Evolutionary conservation across 352 stramenopile species (phyloP), one percentile per base, ranked within the genome.

Genomic region (Globisporangium recalcitrans): DNA sequence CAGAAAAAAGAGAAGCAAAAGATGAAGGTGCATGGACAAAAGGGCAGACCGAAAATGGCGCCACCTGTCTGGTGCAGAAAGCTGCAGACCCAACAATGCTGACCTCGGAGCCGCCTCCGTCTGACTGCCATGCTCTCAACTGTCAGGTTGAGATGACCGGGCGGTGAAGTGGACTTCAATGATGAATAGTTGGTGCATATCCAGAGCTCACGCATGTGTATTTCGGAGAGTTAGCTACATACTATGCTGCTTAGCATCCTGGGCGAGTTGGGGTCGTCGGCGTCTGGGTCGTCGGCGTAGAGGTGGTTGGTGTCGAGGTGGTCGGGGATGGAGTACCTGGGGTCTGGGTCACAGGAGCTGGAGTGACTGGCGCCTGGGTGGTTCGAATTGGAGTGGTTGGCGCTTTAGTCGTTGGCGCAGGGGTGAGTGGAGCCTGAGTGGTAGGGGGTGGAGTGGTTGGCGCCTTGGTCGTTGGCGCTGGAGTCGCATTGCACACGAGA

Each of bases 401-500:
- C 1, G 26, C 21, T 24, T 36, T 16, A 14, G 48, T 54, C 1
- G 13, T 54, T 13, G 48, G 24, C 22, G 48, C 6, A 22, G 48
- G 48, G 13, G 48, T 54, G 11, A 8, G 14, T 8, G 48, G 48
- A 11, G 48, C 8, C 24, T 53, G 22, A 1, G 47, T 53, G 2
- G 47, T 53, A 4, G 47, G 47, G 13, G 47, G 13, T 13, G 47
- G 47, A 7, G n/a, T n/a, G n/a, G 47, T 53, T 21, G 44, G 44
- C n/a, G 44, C 26, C 46, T 52, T 52, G 46, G 46, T 52, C 3
- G 46, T 52, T 16, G 48, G 48, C 5, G 48, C 48, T 32, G 48
- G 48, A 7, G 24, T 54, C 48, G 48, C 26, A 9, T 54, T 54
- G 48, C 48, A 54, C 26, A 73, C 70, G 49, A 71, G 71, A 0